Evolutionary conservation across 441 rosid species (phyloP), one percentile per base, ranked within the genome.

Genomic region (Bruguiera hainesii): DNA sequence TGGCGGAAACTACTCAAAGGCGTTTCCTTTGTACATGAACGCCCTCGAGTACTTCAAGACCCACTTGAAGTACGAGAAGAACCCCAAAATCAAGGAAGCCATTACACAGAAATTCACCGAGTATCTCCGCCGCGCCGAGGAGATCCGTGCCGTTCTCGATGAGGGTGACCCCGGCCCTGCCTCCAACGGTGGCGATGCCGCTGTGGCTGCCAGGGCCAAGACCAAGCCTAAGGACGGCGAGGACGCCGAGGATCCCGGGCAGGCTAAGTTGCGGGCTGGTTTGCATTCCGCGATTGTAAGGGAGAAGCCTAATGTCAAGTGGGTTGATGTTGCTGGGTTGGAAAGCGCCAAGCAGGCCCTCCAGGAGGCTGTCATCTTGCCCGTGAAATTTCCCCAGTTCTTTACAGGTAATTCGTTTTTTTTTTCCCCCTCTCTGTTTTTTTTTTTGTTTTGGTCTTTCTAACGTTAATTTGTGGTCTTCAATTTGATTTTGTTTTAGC

Each of bases 41-140:
- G 96, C 98, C 26, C 89, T 91, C 29, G 97, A 95, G 84, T 92
- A 95, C 86, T 95, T 95, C 85, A 89, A 86, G 73, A 92, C 99
- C 76, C 99, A 95, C 74, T 79, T 95, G 78, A 95, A 95, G 84
- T 95, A 95, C 82, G 99, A 91, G 88, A 95, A 87, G 83, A 95
- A 95, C 82, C 94, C 91, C 28, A 91, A 95, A 76, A 95, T 95
- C 71, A 78, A 81, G 63, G 97, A 95, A 66, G 98, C 98, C 0
- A 95, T 95, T 42, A 95, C 97, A 51, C 86, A 80, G 79, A 95
- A 95, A 79, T 91, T 92, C 83, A 95, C 95, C 25, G 99, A 92
- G 82, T 95, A 95, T 76, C 89, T 95, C n/a, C 96, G 96, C 23
- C 89, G 99, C 7, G 99, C 99, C 0, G 98, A 95, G 84, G 99